Conservation (phyloP, 2,329 filamentous ascomycete species). For the Metarhizium album region DNA sequence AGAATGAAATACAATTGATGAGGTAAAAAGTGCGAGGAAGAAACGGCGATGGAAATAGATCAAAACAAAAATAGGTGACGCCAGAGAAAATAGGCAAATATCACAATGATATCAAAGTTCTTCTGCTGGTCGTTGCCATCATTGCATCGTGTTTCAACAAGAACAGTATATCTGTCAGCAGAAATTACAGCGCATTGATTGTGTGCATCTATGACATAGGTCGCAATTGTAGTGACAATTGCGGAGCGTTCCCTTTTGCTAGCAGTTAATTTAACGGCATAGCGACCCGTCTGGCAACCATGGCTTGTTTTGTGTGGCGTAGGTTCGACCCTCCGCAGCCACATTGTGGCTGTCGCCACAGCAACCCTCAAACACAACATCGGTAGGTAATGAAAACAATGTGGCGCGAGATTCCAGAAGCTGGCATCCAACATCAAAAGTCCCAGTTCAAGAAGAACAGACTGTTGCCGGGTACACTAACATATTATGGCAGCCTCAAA, state of each 20-base stretch:
- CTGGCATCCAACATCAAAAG: not conserved
- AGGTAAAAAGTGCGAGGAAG: not conserved
- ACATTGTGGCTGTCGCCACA: slow-evolving; percentile 8
- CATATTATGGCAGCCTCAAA: slow-evolving; percentile 35
- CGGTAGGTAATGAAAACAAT: slow-evolving; percentile 4
- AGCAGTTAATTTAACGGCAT: too few relatives aligned
- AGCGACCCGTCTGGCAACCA: too few relatives aligned
- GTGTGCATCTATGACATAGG: too few relatives aligned
- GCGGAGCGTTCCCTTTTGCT: too few relatives aligned
- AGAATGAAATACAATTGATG: slow-evolving; percentile 1
- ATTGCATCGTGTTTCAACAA: too few relatives aligned
- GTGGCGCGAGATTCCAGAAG: not conserved
- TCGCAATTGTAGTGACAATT: too few relatives aligned
- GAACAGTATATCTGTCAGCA: too few relatives aligned
- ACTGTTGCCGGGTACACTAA: slow-evolving; percentile 13
- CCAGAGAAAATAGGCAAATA: not conserved
- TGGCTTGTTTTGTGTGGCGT: not conserved
- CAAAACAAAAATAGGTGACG: not conserved
- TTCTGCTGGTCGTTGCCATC: not conserved
- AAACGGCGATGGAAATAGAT: not conserved
- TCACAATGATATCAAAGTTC: not conserved
- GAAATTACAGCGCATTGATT: too few relatives aligned
- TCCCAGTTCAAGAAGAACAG: slow-evolving; percentile 1
- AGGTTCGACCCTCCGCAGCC: not conserved
- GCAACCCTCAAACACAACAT: slow-evolving; percentile 7